Percentiles rank a stretch among this genome's conserved stretches.
These are phyloP conservation scores for Elongisporangium prolatum DNA, from an alignment of 352 stramenopile species.

Conservation along the genomic window DNA sequence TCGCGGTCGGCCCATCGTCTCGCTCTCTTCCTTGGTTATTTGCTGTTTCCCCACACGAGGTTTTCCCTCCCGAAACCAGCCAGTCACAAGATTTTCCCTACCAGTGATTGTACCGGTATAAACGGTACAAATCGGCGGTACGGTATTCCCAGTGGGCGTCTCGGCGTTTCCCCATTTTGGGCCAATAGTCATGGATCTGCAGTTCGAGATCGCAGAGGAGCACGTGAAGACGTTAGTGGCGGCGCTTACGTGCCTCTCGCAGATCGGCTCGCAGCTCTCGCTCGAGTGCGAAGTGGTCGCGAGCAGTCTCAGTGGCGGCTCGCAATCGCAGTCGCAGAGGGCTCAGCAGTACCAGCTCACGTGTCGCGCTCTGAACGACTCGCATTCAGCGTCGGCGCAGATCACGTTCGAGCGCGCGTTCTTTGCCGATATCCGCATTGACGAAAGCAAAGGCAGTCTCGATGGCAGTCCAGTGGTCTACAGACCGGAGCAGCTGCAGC, in stretches of 20 bases:
- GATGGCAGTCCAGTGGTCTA: conserved; percentile 14
- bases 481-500: conserved; percentile 8
- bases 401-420: conserved; percentile 66
- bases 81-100: too few species aligned
- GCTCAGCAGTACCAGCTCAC: conserved; percentile 29
- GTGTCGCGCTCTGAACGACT: conserved; percentile 75
- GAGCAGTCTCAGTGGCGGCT: background rate
- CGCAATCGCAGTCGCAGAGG: background rate
- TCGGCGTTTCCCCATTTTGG: background rate
- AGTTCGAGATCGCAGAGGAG: conserved; percentile 69
- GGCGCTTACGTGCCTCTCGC: conserved; percentile 69
- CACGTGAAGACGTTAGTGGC: conserved; percentile 75
- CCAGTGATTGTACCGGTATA: background rate
- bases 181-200: conserved; percentile 47
- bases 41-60: background rate
- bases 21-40: background rate
- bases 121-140: too few species aligned
- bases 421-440: conserved; percentile 34
- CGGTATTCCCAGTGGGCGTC: background rate
- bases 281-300: conserved; percentile 54
- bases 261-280: conserved; percentile 77
- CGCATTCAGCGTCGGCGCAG: conserved; percentile 70
- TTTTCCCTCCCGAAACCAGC: background rate
- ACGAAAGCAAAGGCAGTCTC: conserved; percentile 9
- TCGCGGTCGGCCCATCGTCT: background rate